Percentiles rank a stretch among this genome's conserved stretches.
phyloP scores from a whole-genome alignment of 106 monocot genomes.

The Allium sativum region DNA sequence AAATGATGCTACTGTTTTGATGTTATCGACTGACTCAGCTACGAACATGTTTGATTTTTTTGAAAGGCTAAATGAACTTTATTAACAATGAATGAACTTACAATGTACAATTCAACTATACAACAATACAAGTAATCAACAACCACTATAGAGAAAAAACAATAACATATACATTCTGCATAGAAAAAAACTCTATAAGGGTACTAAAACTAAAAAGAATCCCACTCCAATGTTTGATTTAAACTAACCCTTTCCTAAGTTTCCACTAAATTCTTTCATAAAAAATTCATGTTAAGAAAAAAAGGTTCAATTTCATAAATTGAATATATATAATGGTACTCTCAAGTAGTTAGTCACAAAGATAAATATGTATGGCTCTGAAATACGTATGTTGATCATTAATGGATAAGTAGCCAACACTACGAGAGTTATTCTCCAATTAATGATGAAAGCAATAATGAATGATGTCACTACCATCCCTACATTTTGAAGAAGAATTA shows the following conservation, averaged over 20 bases:
- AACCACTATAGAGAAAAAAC: too few species aligned
- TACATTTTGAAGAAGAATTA: slow-evolving; percentile 79
- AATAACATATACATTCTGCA: too few species aligned
- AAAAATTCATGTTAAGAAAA: slow-evolving; percentile 51
- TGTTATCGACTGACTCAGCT: slow-evolving; percentile 92
- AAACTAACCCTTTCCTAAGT: slow-evolving; percentile 66
- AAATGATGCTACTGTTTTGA: slow-evolving; percentile 87
- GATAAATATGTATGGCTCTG: slow-evolving; percentile 37
- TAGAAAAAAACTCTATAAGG: too few species aligned
- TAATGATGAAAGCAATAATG: slow-evolving; percentile 80
- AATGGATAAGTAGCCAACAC: slow-evolving; percentile 81
- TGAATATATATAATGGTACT: too few species aligned
- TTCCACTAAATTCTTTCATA: slow-evolving; percentile 85
- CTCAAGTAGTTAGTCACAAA: too few species aligned
- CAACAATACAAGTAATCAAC: too few species aligned
- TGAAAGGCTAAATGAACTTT: too few species aligned
- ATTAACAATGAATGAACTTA: too few species aligned
- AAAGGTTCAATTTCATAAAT: not conserved
- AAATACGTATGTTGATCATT: slow-evolving; percentile 84
- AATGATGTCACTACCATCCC: slow-evolving; percentile 90
- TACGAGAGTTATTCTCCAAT: slow-evolving; percentile 90
- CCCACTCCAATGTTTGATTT: too few species aligned
- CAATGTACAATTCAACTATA: too few species aligned
- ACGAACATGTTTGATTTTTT: slow-evolving; percentile 98
- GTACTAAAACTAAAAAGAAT: too few species aligned